A percentile compares a stretch with the other conserved stretches of the same genome.
Evolutionary conservation across 2,329 filamentous ascomycete genomes (phyloP).

Genomic region (Claviceps sp.): DNA sequence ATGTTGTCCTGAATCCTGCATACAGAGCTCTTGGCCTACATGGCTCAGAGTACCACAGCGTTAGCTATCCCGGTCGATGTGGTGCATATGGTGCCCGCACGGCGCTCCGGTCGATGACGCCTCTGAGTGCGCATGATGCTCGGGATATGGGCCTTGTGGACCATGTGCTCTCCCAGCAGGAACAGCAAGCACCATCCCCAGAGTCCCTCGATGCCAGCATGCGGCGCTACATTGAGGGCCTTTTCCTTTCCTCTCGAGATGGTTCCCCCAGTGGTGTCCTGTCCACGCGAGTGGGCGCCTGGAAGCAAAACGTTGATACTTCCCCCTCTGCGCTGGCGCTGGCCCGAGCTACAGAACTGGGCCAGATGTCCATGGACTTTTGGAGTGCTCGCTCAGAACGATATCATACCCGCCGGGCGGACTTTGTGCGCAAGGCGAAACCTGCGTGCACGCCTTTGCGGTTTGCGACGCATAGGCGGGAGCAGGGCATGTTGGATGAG

Average conservation of each 20-base stretch:
- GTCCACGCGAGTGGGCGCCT: slow-evolving; percentile 7
- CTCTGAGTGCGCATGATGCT: slow-evolving; percentile 24
- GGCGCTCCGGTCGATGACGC: slow-evolving; percentile 23
- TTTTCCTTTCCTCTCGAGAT: slow-evolving; percentile 6
- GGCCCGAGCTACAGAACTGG: slow-evolving; percentile 23
- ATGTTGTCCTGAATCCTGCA: slow-evolving; percentile 27
- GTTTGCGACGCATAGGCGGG: slow-evolving; percentile 24
- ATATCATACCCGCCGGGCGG: slow-evolving; percentile 24
- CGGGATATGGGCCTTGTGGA: slow-evolving; percentile 24
- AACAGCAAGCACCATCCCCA: slow-evolving; percentile 9
- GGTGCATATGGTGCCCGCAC: slow-evolving; percentile 17
- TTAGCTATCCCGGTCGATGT: slow-evolving; percentile 25
- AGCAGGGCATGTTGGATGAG: slow-evolving; percentile 13
- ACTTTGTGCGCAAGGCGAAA: slow-evolving; percentile 28
- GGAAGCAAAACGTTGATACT: slow-evolving; percentile 23
- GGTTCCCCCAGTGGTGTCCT: no score
- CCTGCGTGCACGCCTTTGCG: slow-evolving; percentile 22
- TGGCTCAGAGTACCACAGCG: slow-evolving; percentile 28
- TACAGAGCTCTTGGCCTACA: slow-evolving; percentile 23
- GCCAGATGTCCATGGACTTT: slow-evolving; percentile 29
- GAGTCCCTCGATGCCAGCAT: slow-evolving; percentile 21
- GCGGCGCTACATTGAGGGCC: slow-evolving; percentile 18
- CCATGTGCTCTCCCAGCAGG: slow-evolving; percentile 21
- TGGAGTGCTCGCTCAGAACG: slow-evolving; percentile 23
- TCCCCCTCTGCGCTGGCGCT: slow-evolving; percentile 17